These are phyloP conservation scores for Erythrophleum fordii DNA, from an alignment of 306 rosid species.

Conservation along the genomic window DNA sequence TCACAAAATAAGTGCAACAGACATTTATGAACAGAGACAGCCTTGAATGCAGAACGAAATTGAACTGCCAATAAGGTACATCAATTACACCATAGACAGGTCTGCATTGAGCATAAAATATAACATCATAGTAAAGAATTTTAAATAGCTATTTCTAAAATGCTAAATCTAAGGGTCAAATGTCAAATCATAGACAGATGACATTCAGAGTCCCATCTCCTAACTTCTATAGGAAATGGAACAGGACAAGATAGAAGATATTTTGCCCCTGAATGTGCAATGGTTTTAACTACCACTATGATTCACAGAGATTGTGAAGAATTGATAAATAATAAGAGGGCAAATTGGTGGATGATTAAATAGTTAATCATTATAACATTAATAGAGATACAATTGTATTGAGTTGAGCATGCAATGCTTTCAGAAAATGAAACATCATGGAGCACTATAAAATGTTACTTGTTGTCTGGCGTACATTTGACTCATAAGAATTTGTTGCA, in stretches of 20 bases:
- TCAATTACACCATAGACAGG: background rate
- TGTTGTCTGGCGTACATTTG: background rate
- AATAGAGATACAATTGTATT: background rate
- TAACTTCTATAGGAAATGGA: background rate
- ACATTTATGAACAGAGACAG: slow-evolving; percentile 15
- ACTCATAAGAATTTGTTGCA: background rate
- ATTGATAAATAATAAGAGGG: background rate
- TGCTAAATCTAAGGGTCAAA: background rate
- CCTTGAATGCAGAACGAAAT: slow-evolving; percentile 11
- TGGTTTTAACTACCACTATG: background rate
- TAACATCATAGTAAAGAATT: background rate
- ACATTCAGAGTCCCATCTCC: background rate
- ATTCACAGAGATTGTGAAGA: background rate
- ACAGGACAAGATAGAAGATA: too few species aligned
- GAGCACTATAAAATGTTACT: background rate
- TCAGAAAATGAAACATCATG: background rate
- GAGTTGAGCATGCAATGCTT: background rate
- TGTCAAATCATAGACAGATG: background rate
- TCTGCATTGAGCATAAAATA: too few species aligned
- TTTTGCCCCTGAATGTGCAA: background rate
- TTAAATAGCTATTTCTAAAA: background rate
- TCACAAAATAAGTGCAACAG: background rate
- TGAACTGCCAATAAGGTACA: background rate
- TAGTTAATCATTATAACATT: background rate
- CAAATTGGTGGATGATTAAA: background rate